Percentiles rank a stretch among this genome's conserved stretches.
Conservation (phyloP, 2,329 filamentous ascomycete genomes). For the Drechslerella stenobrocha region DNA sequence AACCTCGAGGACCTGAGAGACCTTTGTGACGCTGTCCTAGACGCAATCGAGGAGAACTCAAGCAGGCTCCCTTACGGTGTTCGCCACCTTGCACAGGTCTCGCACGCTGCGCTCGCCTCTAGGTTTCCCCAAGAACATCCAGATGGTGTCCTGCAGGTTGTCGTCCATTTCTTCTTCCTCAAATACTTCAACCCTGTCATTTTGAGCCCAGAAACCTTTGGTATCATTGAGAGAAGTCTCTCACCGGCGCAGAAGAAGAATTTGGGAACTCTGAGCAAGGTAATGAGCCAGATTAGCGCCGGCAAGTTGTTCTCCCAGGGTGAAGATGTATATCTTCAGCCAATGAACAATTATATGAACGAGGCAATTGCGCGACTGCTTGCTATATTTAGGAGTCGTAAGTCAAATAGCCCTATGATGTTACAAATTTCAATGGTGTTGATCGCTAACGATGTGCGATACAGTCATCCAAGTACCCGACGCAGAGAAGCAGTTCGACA, state of each 20-base stretch:
- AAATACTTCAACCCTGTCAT: slow-evolving; percentile 90
- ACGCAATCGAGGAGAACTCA: slow-evolving; percentile 76
- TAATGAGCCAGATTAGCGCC: slow-evolving; percentile 83
- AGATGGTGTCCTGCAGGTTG: slow-evolving; percentile 76
- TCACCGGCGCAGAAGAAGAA: slow-evolving; percentile 93
- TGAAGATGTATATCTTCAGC: slow-evolving; percentile 93
- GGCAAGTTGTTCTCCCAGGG: slow-evolving; percentile 81
- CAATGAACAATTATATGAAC: slow-evolving; percentile 85
- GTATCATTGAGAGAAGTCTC: slow-evolving; percentile 84
- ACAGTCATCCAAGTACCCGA: slow-evolving; percentile 82
- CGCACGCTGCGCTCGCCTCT: slow-evolving; percentile 74
- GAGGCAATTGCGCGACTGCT: slow-evolving; percentile 80
- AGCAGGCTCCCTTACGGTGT: slow-evolving; percentile 91
- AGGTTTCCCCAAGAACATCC: slow-evolving; percentile 80
- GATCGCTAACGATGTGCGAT: slow-evolving; percentile 57
- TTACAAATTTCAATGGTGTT: no score
- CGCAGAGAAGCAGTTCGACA: slow-evolving; percentile 90
- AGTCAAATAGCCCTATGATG: no score
- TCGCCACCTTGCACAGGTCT: slow-evolving; percentile 82
- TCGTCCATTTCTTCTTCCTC: slow-evolving; percentile 90
- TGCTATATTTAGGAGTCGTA: slow-evolving; percentile 60
- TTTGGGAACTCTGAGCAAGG: slow-evolving; percentile 84
- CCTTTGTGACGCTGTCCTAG: slow-evolving; percentile 88
- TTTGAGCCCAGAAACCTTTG: slow-evolving; percentile 85
- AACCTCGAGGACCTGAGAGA: slow-evolving; percentile 91